Evolutionary conservation across 2,329 filamentous ascomycete species (phyloP).

Genomic region (Fusarium sp.): DNA sequence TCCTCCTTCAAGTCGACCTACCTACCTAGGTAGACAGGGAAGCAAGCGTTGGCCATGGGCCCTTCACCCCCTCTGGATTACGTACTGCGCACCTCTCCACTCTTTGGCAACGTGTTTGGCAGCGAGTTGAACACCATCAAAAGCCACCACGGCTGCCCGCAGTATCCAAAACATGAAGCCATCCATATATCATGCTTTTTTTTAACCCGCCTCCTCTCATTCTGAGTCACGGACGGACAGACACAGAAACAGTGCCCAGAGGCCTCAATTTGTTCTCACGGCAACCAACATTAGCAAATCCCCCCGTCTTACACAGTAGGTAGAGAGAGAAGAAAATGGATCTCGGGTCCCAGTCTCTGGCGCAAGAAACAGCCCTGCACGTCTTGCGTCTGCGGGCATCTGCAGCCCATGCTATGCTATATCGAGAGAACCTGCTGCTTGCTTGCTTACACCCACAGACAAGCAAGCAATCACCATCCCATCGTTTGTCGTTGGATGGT

Average conservation of each 20-base stretch:
- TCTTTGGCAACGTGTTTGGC: conserved; percentile 30
- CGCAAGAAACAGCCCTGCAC: conserved; percentile 5
- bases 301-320: background rate
- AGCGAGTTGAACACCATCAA: conserved; percentile 15
- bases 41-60: conserved; percentile 5
- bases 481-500: background rate
- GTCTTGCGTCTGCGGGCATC: conserved; percentile 19
- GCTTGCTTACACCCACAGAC: conserved; percentile 7
- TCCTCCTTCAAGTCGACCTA: no score
- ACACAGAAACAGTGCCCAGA: background rate
- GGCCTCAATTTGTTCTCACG: conserved; percentile 2
- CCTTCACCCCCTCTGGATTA: conserved; percentile 4
- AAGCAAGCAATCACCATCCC: background rate
- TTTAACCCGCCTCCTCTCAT: background rate
- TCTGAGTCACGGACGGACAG: background rate
- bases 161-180: conserved; percentile 20
- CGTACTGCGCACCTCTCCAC: conserved; percentile 15
- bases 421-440: background rate
- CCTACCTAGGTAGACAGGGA: background rate
- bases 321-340: background rate
- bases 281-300: conserved; percentile 22
- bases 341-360: conserved; percentile 9
- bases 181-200: background rate
- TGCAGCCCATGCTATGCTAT: conserved; percentile 5
- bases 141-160: conserved; percentile 30